Base-by-base conservation (phyloP, 331 rosid genomes). In the Quercus lobata region DNA sequence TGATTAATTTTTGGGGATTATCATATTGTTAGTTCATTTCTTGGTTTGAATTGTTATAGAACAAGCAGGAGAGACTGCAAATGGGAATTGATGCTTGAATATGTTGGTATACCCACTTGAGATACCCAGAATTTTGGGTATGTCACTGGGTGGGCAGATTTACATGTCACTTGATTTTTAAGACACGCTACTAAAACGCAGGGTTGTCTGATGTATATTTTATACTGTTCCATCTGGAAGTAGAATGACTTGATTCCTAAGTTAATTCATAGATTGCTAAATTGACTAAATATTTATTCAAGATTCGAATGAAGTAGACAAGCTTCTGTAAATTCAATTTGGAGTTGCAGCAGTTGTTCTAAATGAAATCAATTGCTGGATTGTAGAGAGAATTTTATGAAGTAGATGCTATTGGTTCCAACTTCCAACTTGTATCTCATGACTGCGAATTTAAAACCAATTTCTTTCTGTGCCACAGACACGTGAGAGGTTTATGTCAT, bases 401-500 rank as follows among this genome's bases (percentile, higher is more conserved):
- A 63, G 52, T 61, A 7, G 58, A 70, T 69, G 21, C 41, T 66
- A 69, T 71, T 69, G 54, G 54, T 49, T 49, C 54, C 18, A 79
- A 78, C 56, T 57, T 76, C 60, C 25, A 35, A 41, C 83, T 69
- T 76, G 53, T 58, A 32, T 34, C 57, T 78, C 56, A 41, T 74
- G 27, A 32, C 78, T 57, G 24, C 84, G 81, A 78, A 30, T 71
- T 27, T 55, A 69, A 81, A 81, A 75, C 75, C 63, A 83, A 80
- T 72, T 56, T 72, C 53, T 63, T 78, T 87, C 78, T 87, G 80
- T 78, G 79, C 53, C 73, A 75, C 91, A 91, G 97, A 89, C 97
- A 74, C 94, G 97, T 1, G 97, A 90, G 30, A 91, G 85, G 86
- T 90, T 89, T 90, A 71, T 82, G 79, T 88, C 97, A 25, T 70